Evolutionary conservation across 2,329 filamentous ascomycete genomes (phyloP), one percentile per base, ranked within the genome.

Genomic region (Aphanoascus verrucosus): DNA sequence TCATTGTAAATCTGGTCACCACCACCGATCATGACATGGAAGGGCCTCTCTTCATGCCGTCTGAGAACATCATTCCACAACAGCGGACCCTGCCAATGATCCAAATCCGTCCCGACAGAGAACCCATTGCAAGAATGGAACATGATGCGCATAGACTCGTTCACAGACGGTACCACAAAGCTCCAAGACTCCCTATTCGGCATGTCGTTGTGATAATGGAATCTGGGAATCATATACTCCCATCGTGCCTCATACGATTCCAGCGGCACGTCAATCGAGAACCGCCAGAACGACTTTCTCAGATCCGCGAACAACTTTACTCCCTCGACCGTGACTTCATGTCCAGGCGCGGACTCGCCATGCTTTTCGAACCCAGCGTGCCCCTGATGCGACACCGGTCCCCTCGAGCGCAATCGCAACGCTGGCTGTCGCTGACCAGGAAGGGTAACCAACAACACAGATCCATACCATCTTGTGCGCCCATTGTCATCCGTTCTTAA

Each of bases 1-100:
- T 84, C 81, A 59, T 84, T 83, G 69, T 84, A 84, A 60, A 84
- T 82, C 70, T 96, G 91, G 65, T 97, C 91, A 55, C 91, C 91
- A 54, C 91, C 91, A 50, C 91, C 91, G 57, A 96, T 79, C 83
- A 84, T 86, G 59, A 82, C 77, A 62, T 82, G 79, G 65, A 84
- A 82, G 6, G 81, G 80, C 58, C 74, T 74, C 64, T 77, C 64
- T 60, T 74, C 74, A 60, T 84, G 81, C 55, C 79, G 70, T 44
- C 81, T 77, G 53, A 83, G 63, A 32, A 83, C 81, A 57, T 84
- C 81, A 58, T 83, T 80, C 81, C 81, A 84, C 31, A 84, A 68
- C 20, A 75, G 78, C 2, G 77, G 77, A 1, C 81, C 81, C 35
- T 76, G 74, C 80, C 80, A 84, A 9, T 75, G 76, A 19, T 82